These are phyloP conservation scores for Nakaseomyces glabratus DNA, from an alignment of 1,139 yeast genomes.

Conservation along the genomic window DNA sequence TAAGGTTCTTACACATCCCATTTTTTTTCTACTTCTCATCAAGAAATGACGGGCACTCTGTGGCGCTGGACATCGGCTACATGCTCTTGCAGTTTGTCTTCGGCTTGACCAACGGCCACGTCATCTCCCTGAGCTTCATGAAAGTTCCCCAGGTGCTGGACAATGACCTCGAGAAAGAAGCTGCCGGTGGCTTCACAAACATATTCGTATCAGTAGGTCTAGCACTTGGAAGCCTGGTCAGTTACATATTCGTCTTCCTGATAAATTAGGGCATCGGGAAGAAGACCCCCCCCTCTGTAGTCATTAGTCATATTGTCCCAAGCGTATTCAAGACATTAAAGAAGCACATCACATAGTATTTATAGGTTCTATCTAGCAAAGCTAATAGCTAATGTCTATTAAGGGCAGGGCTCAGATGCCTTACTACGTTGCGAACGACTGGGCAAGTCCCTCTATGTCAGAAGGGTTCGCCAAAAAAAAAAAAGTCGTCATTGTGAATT, in stretches of 20 bases:
- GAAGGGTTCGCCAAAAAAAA: too few species aligned
- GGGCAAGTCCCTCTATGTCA: too few species aligned
- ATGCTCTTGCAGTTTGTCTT: conserved; percentile 60
- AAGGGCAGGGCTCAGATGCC: too few species aligned
- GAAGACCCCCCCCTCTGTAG: too few species aligned
- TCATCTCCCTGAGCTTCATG: conserved; percentile 76
- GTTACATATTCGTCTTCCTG: conserved; percentile 50
- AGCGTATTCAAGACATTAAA: too few species aligned
- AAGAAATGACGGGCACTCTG: conserved; percentile 23
- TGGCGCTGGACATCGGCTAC: conserved; percentile 59
- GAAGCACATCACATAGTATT: too few species aligned
- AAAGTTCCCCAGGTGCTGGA: conserved; percentile 53
- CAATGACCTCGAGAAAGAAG: conserved; percentile 63
- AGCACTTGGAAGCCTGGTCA: conserved; percentile 64
- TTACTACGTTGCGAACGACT: too few species aligned
- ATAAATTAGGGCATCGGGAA: too few species aligned
- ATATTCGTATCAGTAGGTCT: conserved; percentile 68
- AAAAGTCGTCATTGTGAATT: too few species aligned
- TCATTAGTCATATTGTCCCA: too few species aligned
- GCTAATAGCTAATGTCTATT: too few species aligned
- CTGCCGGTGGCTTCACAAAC: conserved; percentile 89
- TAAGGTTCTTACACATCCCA: conserved; percentile 51
- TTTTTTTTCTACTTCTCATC: conserved; percentile 59
- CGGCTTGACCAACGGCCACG: conserved; percentile 84
- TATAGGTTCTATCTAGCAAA: too few species aligned